A percentile compares a stretch with the other conserved stretches of the same genome.
These are phyloP conservation scores for Colletotrichum scovillei DNA, from an alignment of 2,329 filamentous ascomycete species.

Conservation along the genomic window DNA sequence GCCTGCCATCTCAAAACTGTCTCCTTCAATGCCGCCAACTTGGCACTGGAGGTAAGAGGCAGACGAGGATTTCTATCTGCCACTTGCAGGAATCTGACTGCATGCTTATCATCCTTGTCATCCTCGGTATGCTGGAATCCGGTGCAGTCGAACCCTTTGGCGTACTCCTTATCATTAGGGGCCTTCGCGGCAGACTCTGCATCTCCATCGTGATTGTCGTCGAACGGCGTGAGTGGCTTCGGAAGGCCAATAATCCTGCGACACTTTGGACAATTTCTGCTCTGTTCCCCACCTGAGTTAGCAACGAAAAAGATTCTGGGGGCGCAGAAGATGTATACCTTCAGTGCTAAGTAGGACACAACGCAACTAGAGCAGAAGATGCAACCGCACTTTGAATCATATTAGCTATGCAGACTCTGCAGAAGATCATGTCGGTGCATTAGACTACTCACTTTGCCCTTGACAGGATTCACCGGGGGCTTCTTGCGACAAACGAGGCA, in stretches of 20 bases:
- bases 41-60: constrained; percentile 43
- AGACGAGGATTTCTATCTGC: background rate
- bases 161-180: background rate
- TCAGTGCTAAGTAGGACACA: background rate
- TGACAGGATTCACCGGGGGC: background rate
- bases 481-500: background rate
- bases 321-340: background rate
- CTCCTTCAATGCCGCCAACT: constrained; percentile 45
- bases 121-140: background rate
- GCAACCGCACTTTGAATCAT: constrained; percentile 45
- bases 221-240: background rate
- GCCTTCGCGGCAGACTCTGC: background rate
- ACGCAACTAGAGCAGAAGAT: constrained; percentile 45
- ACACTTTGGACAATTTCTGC: background rate
- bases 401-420: too few relatives aligned
- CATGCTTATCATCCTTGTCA: background rate
- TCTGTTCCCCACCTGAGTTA: background rate
- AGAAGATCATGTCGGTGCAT: too few relatives aligned
- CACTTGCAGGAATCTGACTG: constrained; percentile 8
- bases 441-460: background rate
- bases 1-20: constrained; percentile 47
- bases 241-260: background rate
- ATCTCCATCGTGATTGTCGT: background rate
- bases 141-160: background rate
- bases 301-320: background rate